Evolutionary conservation across 192 early-diverging fungal species (phyloP).

Genomic region (Funneliformis geosporum): DNA sequence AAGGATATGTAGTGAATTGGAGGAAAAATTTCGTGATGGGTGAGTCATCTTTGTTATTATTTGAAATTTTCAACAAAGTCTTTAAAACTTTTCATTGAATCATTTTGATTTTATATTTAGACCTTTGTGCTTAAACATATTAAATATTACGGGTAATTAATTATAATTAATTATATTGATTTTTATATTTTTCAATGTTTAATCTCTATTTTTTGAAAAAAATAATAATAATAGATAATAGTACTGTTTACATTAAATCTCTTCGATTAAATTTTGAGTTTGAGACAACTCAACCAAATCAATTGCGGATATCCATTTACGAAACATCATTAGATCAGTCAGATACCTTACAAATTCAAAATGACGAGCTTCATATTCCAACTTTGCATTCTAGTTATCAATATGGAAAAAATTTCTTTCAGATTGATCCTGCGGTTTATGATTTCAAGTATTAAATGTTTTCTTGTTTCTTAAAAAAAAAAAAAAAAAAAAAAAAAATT

Average conservation of each 20-base stretch:
- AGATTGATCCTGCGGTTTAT: slow-evolving; percentile 8
- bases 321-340: background rate
- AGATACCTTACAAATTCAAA: background rate
- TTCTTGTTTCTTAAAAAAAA: background rate
- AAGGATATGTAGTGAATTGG: background rate
- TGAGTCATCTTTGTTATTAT: background rate
- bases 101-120: too few relatives aligned
- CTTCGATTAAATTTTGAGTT: background rate
- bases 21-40: background rate
- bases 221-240: background rate
- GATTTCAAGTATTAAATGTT: background rate
- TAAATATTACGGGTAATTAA: background rate
- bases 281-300: background rate
- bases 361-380: background rate
- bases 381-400: background rate
- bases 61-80: background rate
- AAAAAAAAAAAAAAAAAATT: background rate
- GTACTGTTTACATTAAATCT: background rate
- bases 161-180: background rate
- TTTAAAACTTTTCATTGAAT: too few relatives aligned
- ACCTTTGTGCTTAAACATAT: background rate
- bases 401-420: background rate
- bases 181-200: background rate
- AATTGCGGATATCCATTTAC: background rate
- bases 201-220: background rate